Percentiles rank a stretch among this genome's conserved stretches.
Evolutionary conservation across 768 basidiomycete species (phyloP).

Genomic region (Zangia roseola): DNA sequence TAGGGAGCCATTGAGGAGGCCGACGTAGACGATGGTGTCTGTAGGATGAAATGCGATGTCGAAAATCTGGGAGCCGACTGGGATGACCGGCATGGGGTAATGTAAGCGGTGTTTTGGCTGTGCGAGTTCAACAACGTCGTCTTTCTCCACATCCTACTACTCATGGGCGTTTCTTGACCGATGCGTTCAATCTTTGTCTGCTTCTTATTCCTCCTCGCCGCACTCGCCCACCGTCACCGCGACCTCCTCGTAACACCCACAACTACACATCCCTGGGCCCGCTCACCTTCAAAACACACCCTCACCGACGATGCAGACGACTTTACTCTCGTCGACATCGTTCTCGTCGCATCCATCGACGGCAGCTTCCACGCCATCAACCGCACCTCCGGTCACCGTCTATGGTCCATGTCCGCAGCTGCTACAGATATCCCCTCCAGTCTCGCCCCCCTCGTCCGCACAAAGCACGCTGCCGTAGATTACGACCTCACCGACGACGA

Average conservation of each 20-base stretch:
- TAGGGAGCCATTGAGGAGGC: constrained; percentile 78
- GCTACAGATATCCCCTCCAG: constrained; percentile 48
- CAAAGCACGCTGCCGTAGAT: constrained; percentile 58
- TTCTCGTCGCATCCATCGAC: constrained; percentile 90
- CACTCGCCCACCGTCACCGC: constrained; percentile 33
- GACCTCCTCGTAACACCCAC: no score
- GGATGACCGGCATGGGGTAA: constrained; percentile 49
- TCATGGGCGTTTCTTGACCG: constrained; percentile 32
- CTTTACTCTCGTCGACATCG: constrained; percentile 72
- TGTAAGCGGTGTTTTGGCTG: background rate
- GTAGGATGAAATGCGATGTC: constrained; percentile 87
- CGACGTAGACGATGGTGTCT: constrained; percentile 66
- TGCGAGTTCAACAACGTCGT: no score
- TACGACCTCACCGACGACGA: constrained; percentile 57
- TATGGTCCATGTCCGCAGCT: constrained; percentile 87
- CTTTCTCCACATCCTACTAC: constrained; percentile 9
- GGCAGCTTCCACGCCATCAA: constrained; percentile 94
- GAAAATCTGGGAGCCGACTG: constrained; percentile 77
- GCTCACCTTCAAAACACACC: constrained; percentile 7
- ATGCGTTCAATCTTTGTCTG: constrained; percentile 35
- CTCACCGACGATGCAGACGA: constrained; percentile 34
- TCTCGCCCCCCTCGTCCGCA: constrained; percentile 73
- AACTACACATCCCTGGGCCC: constrained; percentile 19
- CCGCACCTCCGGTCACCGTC: constrained; percentile 71
- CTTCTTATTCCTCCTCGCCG: constrained; percentile 28